Conservation (phyloP, 345 rosid species). For the Bruguiera sexangula region DNA sequence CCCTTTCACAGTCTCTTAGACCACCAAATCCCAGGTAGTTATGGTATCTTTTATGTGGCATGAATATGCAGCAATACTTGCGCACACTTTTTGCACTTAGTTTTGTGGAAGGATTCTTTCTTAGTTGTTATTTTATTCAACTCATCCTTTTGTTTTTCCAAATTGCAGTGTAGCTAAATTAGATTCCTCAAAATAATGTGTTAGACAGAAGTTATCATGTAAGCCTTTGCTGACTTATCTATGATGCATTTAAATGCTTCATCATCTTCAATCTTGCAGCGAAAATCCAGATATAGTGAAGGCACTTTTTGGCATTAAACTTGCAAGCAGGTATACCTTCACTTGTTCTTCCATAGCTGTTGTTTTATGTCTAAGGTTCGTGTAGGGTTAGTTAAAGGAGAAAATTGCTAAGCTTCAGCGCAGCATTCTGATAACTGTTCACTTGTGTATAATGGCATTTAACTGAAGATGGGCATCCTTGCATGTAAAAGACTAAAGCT, state of each 20-base stretch:
- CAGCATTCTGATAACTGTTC: not conserved
- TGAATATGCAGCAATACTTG: slow-evolving; percentile 3
- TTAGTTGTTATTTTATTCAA: not conserved
- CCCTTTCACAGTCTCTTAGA: slow-evolving; percentile 85
- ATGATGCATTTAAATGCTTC: not conserved
- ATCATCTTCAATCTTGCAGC: slow-evolving; percentile 36
- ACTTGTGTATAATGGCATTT: not conserved
- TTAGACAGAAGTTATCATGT: slow-evolving; percentile 1
- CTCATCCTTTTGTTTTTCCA: not conserved
- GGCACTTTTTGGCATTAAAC: slow-evolving; percentile 78
- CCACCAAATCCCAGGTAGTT: slow-evolving; percentile 53
- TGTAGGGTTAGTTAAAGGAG: no score
- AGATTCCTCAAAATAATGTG: not conserved
- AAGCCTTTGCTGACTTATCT: not conserved
- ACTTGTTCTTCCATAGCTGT: not conserved
- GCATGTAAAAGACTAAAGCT: not conserved
- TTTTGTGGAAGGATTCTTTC: not conserved
- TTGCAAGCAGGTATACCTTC: slow-evolving; percentile 67
- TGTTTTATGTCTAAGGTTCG: no score
- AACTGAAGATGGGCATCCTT: not conserved
- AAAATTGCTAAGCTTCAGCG: no score
- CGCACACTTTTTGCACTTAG: not conserved
- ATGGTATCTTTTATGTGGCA: slow-evolving; percentile 12
- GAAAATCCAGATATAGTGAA: slow-evolving; percentile 65
- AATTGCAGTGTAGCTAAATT: not conserved